Evolutionary conservation across 2,329 filamentous ascomycete species (phyloP).

Genomic region (Colletotrichum sp.): DNA sequence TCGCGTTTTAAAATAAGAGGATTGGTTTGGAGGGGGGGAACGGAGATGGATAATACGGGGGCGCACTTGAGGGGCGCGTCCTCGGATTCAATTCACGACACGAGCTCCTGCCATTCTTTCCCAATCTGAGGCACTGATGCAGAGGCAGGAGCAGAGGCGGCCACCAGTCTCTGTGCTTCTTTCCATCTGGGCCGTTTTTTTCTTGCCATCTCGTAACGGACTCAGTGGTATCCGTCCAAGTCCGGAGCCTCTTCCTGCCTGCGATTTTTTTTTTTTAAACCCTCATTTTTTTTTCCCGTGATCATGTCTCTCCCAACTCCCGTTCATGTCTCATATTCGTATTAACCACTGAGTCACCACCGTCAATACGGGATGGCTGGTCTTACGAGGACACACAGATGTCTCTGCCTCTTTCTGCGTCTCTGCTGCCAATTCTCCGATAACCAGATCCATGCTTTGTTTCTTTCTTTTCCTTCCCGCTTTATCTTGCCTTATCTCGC

Average conservation of each 20-base stretch:
- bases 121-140: neutral
- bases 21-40: constrained; percentile 4
- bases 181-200: neutral
- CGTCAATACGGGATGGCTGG: neutral
- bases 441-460: neutral
- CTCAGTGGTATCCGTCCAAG: neutral
- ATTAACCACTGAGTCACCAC: neutral
- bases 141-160: neutral
- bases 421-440: neutral
- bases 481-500: neutral
- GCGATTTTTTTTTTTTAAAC: neutral
- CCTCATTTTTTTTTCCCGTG: neutral
- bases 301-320: neutral
- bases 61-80: neutral
- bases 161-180: neutral
- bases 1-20: constrained; percentile 18
- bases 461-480: no score
- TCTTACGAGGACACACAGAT: neutral
- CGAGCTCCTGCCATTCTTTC: neutral
- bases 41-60: neutral
- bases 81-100: neutral
- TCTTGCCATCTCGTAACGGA: neutral
- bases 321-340: neutral
- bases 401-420: neutral
- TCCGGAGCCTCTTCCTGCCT: neutral